Evolutionary conservation across 768 basidiomycete species (phyloP), one percentile per base, ranked within the genome.

Genomic region (Hypsizygus marmoreus): DNA sequence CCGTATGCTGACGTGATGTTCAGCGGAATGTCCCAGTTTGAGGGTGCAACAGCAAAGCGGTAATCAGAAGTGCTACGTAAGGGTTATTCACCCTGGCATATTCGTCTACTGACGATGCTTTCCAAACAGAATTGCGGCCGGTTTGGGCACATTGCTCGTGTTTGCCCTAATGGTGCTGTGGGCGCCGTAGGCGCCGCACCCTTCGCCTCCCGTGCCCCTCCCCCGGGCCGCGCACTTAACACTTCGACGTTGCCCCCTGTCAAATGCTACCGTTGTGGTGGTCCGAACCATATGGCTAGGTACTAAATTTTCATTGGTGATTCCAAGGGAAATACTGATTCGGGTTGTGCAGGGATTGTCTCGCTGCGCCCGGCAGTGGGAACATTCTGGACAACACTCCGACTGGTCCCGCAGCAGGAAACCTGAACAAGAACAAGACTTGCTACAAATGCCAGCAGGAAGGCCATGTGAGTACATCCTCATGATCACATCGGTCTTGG

Each of bases 391-490:
- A 78, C 33, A 72, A 75, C 39, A 53, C 70, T 35, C 73, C 75
- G 17, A 72, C 74, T 28, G 72, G 71, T 24, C 64, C 75, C 11
- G 73, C 74, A 32, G 72, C 70, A 32, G 65, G 57, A 4, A 67
- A 67, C 46, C 39, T 69, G 44, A 80, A 74, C 64, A 88, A 81
- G 69, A 80, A 62, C 51, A 92, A 87, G 73, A 89, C 86, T 40
- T 93, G 91, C 63, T 93, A 89, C 71, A 91, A 89, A 60, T 93
- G 91, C 59, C 85, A 88, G 61, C 81, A 84, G 64, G 87, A 89
- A 64, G 91, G 91, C 53, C 90, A 93, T 72, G 90, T 92, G 62
- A 66, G 88, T 73, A 20, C 37, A 31, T 29, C 32, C 14, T 34
- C 6, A 6, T 33, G 26, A 22, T 39, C 26, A 43, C 14, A 31